Conservation (phyloP, 192 early-diverging fungal genomes). For the Umbelopsis ramanniana region DNA sequence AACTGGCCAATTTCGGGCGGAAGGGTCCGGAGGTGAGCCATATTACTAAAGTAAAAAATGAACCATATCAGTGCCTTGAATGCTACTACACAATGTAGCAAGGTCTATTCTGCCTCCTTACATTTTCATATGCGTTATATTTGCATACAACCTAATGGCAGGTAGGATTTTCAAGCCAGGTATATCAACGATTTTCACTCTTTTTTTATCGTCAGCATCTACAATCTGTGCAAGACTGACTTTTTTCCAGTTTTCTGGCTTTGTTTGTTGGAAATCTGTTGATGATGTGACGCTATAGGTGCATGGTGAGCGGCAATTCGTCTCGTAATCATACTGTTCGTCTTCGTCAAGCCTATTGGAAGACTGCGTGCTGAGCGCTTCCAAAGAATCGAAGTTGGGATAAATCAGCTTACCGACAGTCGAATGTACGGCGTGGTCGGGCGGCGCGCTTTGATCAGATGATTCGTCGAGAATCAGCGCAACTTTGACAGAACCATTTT, state of each 20-base stretch:
- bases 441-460: background rate
- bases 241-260: constrained; percentile 6
- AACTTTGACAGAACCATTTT: constrained; percentile 4
- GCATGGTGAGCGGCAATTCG: background rate
- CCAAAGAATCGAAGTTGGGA: too few relatives aligned
- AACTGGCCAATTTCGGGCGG: constrained; percentile 6
- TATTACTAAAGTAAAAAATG: background rate
- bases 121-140: constrained; percentile 13
- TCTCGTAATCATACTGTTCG: background rate
- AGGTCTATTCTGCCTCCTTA: background rate
- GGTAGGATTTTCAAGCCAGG: constrained; percentile 5
- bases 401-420: background rate
- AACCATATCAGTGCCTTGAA: background rate
- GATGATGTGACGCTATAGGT: background rate
- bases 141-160: background rate
- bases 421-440: background rate
- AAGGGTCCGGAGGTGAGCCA: constrained; percentile 1
- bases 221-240: background rate
- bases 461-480: background rate
- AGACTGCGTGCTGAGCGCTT: background rate
- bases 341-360: background rate
- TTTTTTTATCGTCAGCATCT: constrained; percentile 14
- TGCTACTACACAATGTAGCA: too few relatives aligned
- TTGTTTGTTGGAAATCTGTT: background rate
- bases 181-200: background rate